Conservation (phyloP, 1,284 basidiomycete genomes). For the Cryptococcus sp. region DNA sequence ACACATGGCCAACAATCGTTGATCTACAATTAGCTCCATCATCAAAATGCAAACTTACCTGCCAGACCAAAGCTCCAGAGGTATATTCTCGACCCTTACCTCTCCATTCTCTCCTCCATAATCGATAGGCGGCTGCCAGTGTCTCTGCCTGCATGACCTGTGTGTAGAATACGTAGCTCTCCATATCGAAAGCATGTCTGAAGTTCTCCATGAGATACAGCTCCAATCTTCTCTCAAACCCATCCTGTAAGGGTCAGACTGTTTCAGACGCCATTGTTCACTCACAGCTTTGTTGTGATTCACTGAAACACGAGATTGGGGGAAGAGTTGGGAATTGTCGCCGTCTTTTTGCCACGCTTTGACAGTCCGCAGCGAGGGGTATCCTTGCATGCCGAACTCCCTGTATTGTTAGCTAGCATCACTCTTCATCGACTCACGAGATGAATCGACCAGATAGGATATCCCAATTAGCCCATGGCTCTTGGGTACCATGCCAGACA, state of each 20-base stretch:
- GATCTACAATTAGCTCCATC: no score
- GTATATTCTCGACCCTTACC: conserved; percentile 66
- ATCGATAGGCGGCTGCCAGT: conserved; percentile 65
- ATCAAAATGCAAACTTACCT: conserved; percentile 51
- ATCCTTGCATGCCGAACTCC: conserved; percentile 54
- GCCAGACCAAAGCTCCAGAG: conserved; percentile 74
- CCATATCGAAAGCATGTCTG: conserved; percentile 74
- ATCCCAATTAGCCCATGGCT: conserved; percentile 87
- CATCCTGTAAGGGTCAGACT: conserved; percentile 46
- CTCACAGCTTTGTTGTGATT: conserved; percentile 78
- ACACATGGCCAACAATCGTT: conserved; percentile 76
- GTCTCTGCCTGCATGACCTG: conserved; percentile 80
- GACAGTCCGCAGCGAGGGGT: conserved; percentile 76
- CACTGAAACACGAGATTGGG: conserved; percentile 74
- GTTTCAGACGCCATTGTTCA: background rate
- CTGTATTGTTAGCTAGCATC: conserved; percentile 8
- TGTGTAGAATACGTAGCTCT: conserved; percentile 75
- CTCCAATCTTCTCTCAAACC: conserved; percentile 82
- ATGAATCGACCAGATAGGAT: conserved; percentile 77
- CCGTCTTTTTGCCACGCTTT: conserved; percentile 68
- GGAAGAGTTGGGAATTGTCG: conserved; percentile 65
- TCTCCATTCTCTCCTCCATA: conserved; percentile 72
- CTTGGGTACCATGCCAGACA: conserved; percentile 79
- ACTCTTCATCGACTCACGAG: conserved; percentile 55
- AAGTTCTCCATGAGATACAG: conserved; percentile 84